Conservation (phyloP, 2,329 filamentous ascomycete species). For the Pseudogymnoascus sp. region DNA sequence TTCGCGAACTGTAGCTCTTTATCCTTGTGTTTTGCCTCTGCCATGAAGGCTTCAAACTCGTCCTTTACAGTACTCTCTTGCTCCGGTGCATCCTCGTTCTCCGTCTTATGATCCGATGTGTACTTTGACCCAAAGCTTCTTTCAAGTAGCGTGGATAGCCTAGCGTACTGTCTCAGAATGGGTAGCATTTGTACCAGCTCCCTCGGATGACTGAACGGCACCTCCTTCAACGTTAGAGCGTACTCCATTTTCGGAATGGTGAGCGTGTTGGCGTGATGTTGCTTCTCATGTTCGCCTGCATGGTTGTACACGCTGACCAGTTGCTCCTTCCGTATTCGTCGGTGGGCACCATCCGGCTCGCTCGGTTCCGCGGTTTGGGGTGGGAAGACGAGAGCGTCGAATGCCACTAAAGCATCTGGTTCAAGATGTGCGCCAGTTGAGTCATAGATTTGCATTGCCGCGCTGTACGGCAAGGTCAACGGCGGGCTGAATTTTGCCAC, state of each 20-base stretch:
- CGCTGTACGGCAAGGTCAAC: slow-evolving; percentile 57
- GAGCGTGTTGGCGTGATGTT: slow-evolving; percentile 48
- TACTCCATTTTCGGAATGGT: slow-evolving; percentile 68
- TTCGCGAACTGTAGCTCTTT: slow-evolving; percentile 1
- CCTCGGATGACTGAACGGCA: slow-evolving; percentile 71
- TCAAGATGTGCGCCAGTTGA: slow-evolving; percentile 54
- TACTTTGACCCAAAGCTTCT: slow-evolving; percentile 45
- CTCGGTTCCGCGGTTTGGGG: slow-evolving; percentile 27
- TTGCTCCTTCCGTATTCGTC: neutral
- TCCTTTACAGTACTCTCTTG: slow-evolving; percentile 22
- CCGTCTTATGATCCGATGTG: neutral
- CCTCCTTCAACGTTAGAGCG: slow-evolving; percentile 55
- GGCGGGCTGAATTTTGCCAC: slow-evolving; percentile 69
- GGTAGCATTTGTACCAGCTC: slow-evolving; percentile 71
- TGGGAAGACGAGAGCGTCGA: slow-evolving; percentile 46
- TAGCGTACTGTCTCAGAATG: slow-evolving; percentile 66
- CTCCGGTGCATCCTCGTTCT: slow-evolving; percentile 5
- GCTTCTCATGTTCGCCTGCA: neutral
- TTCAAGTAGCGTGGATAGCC: slow-evolving; percentile 57
- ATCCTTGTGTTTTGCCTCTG: neutral
- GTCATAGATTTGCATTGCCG: slow-evolving; percentile 56
- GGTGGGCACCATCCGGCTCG: slow-evolving; percentile 18
- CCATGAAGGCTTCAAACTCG: slow-evolving; percentile 27
- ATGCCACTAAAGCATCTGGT: slow-evolving; percentile 36
- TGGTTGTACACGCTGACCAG: neutral